phyloP scores from a whole-genome alignment of 176 grass and related monocot species.

The Eleusine coracana region DNA sequence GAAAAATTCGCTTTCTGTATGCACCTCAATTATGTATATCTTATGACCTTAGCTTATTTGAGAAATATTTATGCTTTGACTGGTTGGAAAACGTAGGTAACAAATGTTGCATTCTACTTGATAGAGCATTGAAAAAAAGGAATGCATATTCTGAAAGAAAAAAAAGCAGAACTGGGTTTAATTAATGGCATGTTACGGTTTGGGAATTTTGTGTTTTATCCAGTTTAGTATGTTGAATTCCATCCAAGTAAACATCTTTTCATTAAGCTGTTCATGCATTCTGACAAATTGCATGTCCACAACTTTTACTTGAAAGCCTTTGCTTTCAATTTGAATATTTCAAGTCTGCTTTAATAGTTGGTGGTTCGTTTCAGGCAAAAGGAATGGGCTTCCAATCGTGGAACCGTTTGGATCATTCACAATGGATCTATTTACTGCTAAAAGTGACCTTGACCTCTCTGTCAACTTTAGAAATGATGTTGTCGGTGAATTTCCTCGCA shows the following conservation, averaged over 20 bases:
- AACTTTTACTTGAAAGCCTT: slow-evolving; percentile 21
- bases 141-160: neutral
- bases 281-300: slow-evolving; percentile 10
- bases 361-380: slow-evolving; percentile 60
- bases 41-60: slow-evolving; percentile 9
- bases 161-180: neutral
- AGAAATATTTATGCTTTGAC: slow-evolving; percentile 8
- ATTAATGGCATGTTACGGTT: neutral
- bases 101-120: neutral
- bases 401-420: slow-evolving; percentile 92
- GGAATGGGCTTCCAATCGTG: slow-evolving; percentile 57
- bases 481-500: slow-evolving; percentile 49
- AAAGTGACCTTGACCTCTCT: slow-evolving; percentile 94
- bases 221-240: slow-evolving; percentile 1
- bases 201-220: neutral
- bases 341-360: neutral
- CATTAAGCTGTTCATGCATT: neutral
- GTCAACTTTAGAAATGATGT: slow-evolving; percentile 68
- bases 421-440: slow-evolving; percentile 89
- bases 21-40: slow-evolving; percentile 20
- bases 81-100: neutral
- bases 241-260: slow-evolving; percentile 9
- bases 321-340: slow-evolving; percentile 21
- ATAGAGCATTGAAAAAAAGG: slow-evolving; percentile 12
- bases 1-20: slow-evolving; percentile 10